phyloP scores from a whole-genome alignment of 1,139 yeast species.

The Groenewaldozyma auringiensis region DNA sequence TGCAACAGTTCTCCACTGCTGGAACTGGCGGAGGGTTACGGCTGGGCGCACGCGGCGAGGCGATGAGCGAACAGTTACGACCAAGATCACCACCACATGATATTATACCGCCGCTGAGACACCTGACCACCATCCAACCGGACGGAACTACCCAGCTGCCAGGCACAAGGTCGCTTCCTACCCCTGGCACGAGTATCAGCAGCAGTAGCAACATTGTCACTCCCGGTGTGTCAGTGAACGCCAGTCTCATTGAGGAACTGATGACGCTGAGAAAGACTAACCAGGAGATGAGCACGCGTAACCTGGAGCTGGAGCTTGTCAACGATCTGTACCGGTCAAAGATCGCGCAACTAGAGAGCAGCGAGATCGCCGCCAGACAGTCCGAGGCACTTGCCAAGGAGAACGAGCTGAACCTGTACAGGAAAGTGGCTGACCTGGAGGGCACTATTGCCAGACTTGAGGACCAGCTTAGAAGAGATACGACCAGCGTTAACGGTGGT shows the following conservation, averaged over 20 bases:
- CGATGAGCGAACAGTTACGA: conserved; percentile 30
- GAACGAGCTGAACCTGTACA: conserved; percentile 20
- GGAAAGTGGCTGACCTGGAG: conserved; percentile 6
- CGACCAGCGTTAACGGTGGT: conserved; percentile 3
- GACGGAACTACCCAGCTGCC: background rate
- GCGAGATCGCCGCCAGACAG: conserved; percentile 39
- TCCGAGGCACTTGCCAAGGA: conserved; percentile 23
- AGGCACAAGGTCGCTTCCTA: background rate
- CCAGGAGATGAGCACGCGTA: conserved; percentile 20
- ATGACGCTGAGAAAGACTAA: conserved; percentile 5
- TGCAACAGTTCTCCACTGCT: conserved; percentile 2
- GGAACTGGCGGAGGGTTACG: conserved; percentile 5
- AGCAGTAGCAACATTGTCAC: conserved; percentile 1
- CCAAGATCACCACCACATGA: conserved; percentile 30
- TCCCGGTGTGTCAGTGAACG: background rate
- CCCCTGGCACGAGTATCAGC: background rate
- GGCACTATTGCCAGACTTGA: background rate
- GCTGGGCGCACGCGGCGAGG: conserved; percentile 13
- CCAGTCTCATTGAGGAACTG: background rate
- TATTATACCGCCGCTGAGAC: conserved; percentile 27
- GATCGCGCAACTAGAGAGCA: conserved; percentile 69
- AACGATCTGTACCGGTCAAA: conserved; percentile 77
- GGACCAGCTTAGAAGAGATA: background rate
- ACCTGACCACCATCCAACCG: conserved; percentile 5
- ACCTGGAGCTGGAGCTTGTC: conserved; percentile 74